Conservation (phyloP, 345 rosid genomes). For the Aethionema arabicum region DNA sequence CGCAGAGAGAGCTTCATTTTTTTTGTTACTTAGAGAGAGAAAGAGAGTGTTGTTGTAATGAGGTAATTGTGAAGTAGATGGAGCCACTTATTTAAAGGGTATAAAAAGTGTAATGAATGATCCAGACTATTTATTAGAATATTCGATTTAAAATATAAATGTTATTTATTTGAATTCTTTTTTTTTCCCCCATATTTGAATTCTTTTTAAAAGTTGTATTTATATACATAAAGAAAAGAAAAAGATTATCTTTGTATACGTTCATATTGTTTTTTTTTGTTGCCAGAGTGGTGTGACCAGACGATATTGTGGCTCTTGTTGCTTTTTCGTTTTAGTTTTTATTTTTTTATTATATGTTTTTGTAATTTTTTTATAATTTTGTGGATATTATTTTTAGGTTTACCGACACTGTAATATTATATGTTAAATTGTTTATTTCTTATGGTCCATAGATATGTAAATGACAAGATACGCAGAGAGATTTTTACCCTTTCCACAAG, state of each 20-base stretch:
- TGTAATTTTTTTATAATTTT: conserved; percentile 18
- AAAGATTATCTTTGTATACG: too few relatives aligned
- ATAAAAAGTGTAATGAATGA: conserved; percentile 12
- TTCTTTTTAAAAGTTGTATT: too few relatives aligned
- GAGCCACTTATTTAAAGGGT: conserved; percentile 29
- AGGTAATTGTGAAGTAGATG: conserved; percentile 4
- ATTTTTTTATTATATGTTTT: conserved; percentile 6
- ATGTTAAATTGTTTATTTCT: conserved; percentile 4
- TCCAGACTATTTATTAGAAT: conserved; percentile 15
- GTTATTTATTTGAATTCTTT: too few relatives aligned
- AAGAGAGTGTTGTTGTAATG: not conserved
- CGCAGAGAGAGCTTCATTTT: conserved; percentile 37
- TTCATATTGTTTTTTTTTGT: too few relatives aligned
- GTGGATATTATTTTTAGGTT: conserved; percentile 18
- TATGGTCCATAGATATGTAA: not conserved
- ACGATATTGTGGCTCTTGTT: conserved; percentile 9
- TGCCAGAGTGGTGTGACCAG: conserved; percentile 13
- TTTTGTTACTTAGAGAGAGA: not conserved
- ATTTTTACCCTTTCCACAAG: not conserved
- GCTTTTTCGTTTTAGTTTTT: not conserved
- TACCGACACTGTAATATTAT: conserved; percentile 21
- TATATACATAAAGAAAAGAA: too few relatives aligned
- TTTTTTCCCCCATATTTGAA: too few relatives aligned
- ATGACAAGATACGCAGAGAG: conserved; percentile 20
- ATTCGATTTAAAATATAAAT: too few relatives aligned